Conservation (phyloP, 2,329 filamentous ascomycete species). For the Elsinoe perseae region DNA sequence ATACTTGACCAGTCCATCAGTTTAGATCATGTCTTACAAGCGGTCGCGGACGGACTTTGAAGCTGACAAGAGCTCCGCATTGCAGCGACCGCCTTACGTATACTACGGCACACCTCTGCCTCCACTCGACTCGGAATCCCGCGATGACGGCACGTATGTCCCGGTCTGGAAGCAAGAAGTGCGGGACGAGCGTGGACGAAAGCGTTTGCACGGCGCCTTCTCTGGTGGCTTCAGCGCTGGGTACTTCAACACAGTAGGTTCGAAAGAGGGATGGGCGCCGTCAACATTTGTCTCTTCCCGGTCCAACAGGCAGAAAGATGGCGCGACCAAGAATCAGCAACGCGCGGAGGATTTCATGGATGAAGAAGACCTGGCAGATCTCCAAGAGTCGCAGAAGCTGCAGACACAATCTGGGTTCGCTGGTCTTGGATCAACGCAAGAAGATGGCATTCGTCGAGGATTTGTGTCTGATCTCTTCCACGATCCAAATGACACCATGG, state of each 20-base stretch:
- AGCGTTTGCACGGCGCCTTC: slow-evolving; percentile 90
- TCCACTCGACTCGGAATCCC: slow-evolving; percentile 62
- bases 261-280: slow-evolving; percentile 95
- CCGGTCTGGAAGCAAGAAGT: slow-evolving; percentile 99
- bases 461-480: slow-evolving; percentile 65
- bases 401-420: slow-evolving; percentile 68
- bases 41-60: slow-evolving; percentile 72
- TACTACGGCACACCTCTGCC: slow-evolving; percentile 80
- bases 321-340: slow-evolving; percentile 38
- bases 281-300: slow-evolving; percentile 88
- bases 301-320: slow-evolving; percentile 61
- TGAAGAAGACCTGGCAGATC: slow-evolving; percentile 85
- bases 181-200: slow-evolving; percentile 81
- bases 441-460: slow-evolving; percentile 45
- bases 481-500: slow-evolving; percentile 72
- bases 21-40: slow-evolving; percentile 62
- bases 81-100: slow-evolving; percentile 63
- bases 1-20: slow-evolving; percentile 19
- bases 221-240: slow-evolving; percentile 95
- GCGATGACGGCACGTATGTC: slow-evolving; percentile 86
- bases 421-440: slow-evolving; percentile 61
- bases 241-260: slow-evolving; percentile 97
- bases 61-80: slow-evolving; percentile 38
- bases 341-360: slow-evolving; percentile 94
- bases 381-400: slow-evolving; percentile 66